Evolutionary conservation across 805 yeast species (phyloP).

Genomic region (Ogataea nitratoaversa): DNA sequence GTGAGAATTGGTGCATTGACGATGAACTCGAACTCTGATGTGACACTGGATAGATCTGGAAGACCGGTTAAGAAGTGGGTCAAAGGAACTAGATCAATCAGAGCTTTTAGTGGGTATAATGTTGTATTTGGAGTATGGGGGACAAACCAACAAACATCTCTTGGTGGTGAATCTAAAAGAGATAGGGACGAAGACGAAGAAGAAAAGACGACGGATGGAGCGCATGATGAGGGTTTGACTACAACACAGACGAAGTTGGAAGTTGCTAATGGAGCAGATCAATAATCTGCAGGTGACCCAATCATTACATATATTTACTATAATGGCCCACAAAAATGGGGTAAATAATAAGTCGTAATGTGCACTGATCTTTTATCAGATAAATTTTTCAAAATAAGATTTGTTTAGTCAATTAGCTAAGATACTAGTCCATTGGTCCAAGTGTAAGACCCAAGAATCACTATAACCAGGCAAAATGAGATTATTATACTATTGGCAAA

Average conservation of each 20-base stretch:
- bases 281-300: not conserved
- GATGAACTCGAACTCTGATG: constrained; percentile 24
- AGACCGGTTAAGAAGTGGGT: constrained; percentile 15
- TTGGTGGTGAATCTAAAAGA: no score
- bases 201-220: not conserved
- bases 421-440: constrained; percentile 54
- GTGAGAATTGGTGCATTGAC: constrained; percentile 21
- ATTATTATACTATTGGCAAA: constrained; percentile 41
- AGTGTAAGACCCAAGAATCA: constrained; percentile 66
- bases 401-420: not conserved
- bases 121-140: constrained; percentile 22
- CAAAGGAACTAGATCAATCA: constrained; percentile 14
- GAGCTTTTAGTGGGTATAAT: constrained; percentile 27
- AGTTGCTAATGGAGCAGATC: not conserved
- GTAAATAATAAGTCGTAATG: no score
- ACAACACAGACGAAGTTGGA: not conserved
- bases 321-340: no score
- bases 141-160: not conserved
- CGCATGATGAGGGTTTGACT: not conserved
- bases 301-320: no score
- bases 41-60: constrained; percentile 25
- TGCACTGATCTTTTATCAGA: no score
- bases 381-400: no score
- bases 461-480: constrained; percentile 46
- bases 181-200: not conserved